Percentiles rank a stretch among this genome's conserved stretches.
Evolutionary conservation across 331 rosid species (phyloP).

Genomic region (Rosa hybrid): DNA sequence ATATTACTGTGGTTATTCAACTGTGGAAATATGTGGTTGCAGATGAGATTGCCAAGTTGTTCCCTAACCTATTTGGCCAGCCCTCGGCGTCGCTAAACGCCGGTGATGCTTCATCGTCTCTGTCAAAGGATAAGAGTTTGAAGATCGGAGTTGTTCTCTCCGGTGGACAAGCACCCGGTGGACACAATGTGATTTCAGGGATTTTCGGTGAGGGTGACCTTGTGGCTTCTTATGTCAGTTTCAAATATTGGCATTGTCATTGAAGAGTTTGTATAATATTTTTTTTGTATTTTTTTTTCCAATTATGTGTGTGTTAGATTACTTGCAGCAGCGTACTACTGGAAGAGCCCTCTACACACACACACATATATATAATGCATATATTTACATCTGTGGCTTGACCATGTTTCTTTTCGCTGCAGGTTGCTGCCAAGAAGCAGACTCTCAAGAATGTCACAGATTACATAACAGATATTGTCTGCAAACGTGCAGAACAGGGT

Average conservation of each 20-base stretch:
- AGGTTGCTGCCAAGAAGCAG: constrained; percentile 33
- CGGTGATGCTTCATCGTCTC: neutral
- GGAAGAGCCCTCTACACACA: neutral
- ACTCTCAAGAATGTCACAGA: constrained; percentile 27
- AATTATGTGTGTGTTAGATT: constrained; percentile 1
- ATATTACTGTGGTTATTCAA: neutral
- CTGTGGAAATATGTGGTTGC: neutral
- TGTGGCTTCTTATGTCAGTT: neutral
- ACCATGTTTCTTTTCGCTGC: neutral
- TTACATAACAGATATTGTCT: constrained; percentile 22
- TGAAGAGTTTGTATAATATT: neutral
- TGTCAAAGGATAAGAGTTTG: constrained; percentile 8
- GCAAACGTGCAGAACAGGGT: constrained; percentile 26
- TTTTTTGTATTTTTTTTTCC: neutral
- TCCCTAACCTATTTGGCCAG: constrained; percentile 27
- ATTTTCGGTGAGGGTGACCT: constrained; percentile 13
- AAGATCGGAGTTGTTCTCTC: constrained; percentile 33
- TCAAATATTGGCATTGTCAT: neutral
- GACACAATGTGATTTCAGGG: constrained; percentile 29
- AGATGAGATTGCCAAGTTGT: constrained; percentile 30
- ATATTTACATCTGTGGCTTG: neutral
- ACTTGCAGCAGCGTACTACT: constrained; percentile 18
- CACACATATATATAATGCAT: neutral
- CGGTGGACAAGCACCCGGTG: constrained; percentile 33
- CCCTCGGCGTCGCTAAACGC: constrained; percentile 15